These are phyloP conservation scores for Selaginella moellendorffii DNA, from an alignment of 75 land plant genomes.

Conservation along the genomic window DNA sequence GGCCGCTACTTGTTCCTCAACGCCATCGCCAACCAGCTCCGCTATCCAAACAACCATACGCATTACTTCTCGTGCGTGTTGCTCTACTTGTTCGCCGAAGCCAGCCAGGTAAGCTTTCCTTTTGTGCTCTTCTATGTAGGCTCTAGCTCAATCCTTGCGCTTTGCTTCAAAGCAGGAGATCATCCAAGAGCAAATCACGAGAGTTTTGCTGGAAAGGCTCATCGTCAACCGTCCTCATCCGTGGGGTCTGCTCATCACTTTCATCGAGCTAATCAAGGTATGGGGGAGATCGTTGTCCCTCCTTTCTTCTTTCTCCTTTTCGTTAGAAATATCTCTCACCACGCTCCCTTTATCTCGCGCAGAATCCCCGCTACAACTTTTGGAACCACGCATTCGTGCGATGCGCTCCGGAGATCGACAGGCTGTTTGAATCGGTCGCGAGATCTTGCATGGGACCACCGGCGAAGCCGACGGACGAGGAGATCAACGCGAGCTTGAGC, in stretches of 20 bases:
- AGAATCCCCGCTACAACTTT: conserved; percentile 87
- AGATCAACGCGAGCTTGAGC: conserved; percentile 27
- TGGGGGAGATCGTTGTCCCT: conserved; percentile 1
- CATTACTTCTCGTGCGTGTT: conserved; percentile 89
- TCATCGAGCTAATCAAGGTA: conserved; percentile 96
- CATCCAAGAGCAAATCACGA: conserved; percentile 89
- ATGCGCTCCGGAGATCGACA: conserved; percentile 96
- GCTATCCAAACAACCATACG: conserved; percentile 94
- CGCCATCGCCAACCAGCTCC: conserved; percentile 87
- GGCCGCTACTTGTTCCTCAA: conserved; percentile 91
- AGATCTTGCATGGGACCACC: conserved; percentile 79
- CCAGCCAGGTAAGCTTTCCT: conserved; percentile 36
- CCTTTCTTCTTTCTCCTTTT: too few relatives aligned
- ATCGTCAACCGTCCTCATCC: conserved; percentile 95
- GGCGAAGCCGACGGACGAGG: conserved; percentile 52
- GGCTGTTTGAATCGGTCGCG: conserved; percentile 79
- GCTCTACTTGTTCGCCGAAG: conserved; percentile 69
- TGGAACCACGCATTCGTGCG: conserved; percentile 77
- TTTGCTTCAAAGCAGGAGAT: conserved; percentile 90
- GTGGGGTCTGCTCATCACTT: conserved; percentile 96
- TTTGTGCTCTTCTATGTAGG: too few relatives aligned
- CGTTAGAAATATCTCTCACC: too few relatives aligned
- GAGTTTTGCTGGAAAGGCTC: conserved; percentile 80
- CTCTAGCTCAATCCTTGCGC: too few relatives aligned
- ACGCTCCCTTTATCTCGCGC: too few relatives aligned